Evolutionary conservation across 164 flowering plant genomes (phyloP).

Genomic region (Akebia trifoliata): DNA sequence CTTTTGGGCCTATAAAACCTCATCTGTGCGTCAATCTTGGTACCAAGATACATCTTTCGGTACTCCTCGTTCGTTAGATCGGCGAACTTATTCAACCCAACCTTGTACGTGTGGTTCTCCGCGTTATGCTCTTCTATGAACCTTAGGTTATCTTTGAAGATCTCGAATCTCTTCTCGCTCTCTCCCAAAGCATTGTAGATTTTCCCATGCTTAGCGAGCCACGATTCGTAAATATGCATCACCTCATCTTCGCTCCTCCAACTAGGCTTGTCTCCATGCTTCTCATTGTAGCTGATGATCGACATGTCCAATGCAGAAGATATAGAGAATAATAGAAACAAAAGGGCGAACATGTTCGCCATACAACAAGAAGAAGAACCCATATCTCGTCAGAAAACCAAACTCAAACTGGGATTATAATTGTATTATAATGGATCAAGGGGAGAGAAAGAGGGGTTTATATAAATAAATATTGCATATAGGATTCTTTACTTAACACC

Average conservation of each 20-base stretch:
- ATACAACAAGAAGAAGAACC: conserved; percentile 1
- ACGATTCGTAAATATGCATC: conserved; percentile 44
- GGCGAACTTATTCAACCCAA: conserved; percentile 42
- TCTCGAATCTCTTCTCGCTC: conserved; percentile 56
- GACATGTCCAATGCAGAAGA: conserved; percentile 35
- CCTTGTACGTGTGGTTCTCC: conserved; percentile 28
- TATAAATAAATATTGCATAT: too few species aligned
- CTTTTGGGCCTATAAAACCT: conserved; percentile 20
- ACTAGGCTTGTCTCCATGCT: conserved; percentile 16
- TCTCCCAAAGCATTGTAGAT: conserved; percentile 59
- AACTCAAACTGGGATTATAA: too few species aligned
- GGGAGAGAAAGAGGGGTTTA: too few species aligned
- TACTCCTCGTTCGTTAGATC: conserved; percentile 49
- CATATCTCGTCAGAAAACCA: too few species aligned
- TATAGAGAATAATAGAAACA: conserved; percentile 14
- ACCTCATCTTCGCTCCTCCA: conserved; percentile 38
- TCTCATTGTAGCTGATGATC: conserved; percentile 38
- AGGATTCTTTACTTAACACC: too few species aligned
- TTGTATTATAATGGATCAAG: too few species aligned
- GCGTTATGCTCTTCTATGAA: conserved; percentile 74
- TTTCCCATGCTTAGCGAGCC: conserved; percentile 63
- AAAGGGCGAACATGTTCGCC: conserved; percentile 1
- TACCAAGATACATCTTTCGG: conserved; percentile 24
- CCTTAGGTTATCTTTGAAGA: conserved; percentile 66
- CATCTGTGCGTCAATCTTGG: conserved; percentile 32